Evolutionary conservation across 2,329 filamentous ascomycete species (phyloP).

Genomic region (Paraphaeosphaeria sporulosa): DNA sequence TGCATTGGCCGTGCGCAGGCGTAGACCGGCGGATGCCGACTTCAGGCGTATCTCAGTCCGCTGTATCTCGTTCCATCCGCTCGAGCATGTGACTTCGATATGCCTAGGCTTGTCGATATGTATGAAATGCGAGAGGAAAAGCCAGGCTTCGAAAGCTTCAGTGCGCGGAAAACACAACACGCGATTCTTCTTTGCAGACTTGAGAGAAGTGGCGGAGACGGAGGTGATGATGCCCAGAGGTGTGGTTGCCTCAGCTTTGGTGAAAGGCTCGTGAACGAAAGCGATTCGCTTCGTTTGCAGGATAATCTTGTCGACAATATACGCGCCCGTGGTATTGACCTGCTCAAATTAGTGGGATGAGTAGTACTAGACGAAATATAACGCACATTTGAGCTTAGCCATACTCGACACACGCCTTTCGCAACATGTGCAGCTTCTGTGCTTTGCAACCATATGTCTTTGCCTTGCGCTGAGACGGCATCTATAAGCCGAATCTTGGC

Average conservation of each 20-base stretch:
- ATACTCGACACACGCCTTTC: slow-evolving; percentile 62
- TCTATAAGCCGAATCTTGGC: slow-evolving; percentile 70
- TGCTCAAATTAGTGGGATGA: slow-evolving; percentile 48
- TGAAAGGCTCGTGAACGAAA: slow-evolving; percentile 70
- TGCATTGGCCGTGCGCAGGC: slow-evolving; percentile 63
- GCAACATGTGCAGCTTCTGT: slow-evolving; percentile 57
- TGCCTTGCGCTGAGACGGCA: slow-evolving; percentile 62
- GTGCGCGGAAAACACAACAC: slow-evolving; percentile 77
- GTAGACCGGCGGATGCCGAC: slow-evolving; percentile 66
- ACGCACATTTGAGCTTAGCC: slow-evolving; percentile 57
- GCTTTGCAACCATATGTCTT: slow-evolving; percentile 72
- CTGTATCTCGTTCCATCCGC: slow-evolving; percentile 75
- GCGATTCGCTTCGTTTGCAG: slow-evolving; percentile 69
- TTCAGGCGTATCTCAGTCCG: slow-evolving; percentile 61
- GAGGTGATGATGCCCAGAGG: slow-evolving; percentile 57
- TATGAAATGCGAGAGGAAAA: slow-evolving; percentile 73
- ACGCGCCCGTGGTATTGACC: slow-evolving; percentile 74
- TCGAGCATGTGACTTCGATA: slow-evolving; percentile 75
- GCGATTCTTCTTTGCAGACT: slow-evolving; percentile 57
- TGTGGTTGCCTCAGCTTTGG: slow-evolving; percentile 57
- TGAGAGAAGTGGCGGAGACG: slow-evolving; percentile 42
- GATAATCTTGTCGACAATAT: slow-evolving; percentile 75
- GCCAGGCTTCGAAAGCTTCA: slow-evolving; percentile 71
- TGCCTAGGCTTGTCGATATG: slow-evolving; percentile 81
- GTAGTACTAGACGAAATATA: not conserved